These are phyloP conservation scores for Haplosporangium sp. DNA, from an alignment of 371 early-diverging fungal genomes.

Conservation along the genomic window DNA sequence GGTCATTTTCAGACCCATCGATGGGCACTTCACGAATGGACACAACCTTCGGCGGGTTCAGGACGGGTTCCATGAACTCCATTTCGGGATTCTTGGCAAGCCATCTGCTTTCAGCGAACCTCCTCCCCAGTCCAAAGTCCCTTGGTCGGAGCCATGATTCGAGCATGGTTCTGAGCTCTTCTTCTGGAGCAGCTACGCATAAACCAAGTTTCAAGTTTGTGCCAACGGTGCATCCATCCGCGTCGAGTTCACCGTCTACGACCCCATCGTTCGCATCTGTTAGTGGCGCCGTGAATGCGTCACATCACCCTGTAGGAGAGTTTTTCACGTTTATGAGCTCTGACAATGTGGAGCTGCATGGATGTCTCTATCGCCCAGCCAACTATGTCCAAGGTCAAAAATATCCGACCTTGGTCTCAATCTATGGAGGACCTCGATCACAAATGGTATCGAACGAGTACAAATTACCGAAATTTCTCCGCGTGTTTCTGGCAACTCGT, in stretches of 20 bases:
- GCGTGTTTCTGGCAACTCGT: constrained; percentile 70
- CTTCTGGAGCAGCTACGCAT: not conserved
- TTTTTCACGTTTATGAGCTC: constrained; percentile 49
- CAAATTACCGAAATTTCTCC: constrained; percentile 70
- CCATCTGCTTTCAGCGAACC: constrained; percentile 30
- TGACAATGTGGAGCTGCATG: constrained; percentile 62
- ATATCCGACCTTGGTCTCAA: constrained; percentile 68
- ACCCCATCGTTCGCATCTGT: constrained; percentile 3
- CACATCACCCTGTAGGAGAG: constrained; percentile 44
- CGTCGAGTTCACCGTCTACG: constrained; percentile 7
- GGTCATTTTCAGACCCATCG: constrained; percentile 33
- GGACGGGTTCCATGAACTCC: constrained; percentile 38
- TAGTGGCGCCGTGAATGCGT: constrained; percentile 21
- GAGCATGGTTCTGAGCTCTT: constrained; percentile 28
- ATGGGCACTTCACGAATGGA: constrained; percentile 22
- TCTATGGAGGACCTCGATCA: constrained; percentile 75
- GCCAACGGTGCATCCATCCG: constrained; percentile 4
- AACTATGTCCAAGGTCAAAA: constrained; percentile 61
- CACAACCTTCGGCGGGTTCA: constrained; percentile 15
- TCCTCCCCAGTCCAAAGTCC: constrained; percentile 21
- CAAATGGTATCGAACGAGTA: constrained; percentile 81
- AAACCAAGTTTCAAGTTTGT: constrained; percentile 25
- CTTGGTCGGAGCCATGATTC: constrained; percentile 17
- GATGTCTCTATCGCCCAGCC: constrained; percentile 72
- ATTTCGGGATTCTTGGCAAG: constrained; percentile 50